phyloP scores from a whole-genome alignment of 805 yeast genomes.

The Kockiozyma suomiensis region DNA sequence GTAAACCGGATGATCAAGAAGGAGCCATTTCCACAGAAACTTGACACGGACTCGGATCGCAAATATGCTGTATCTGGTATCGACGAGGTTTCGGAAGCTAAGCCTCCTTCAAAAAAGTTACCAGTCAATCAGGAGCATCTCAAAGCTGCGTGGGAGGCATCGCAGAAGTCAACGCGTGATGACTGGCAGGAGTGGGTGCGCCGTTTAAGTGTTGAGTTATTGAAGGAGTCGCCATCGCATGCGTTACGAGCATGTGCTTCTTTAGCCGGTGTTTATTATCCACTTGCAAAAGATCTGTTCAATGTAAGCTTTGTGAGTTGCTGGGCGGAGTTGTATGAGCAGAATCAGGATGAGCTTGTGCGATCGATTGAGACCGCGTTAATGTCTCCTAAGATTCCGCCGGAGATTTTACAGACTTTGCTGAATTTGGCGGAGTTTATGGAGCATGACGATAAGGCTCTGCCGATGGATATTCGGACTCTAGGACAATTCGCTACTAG shows the following conservation, averaged over 20 bases:
- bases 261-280: conserved; percentile 82
- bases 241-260: conserved; percentile 91
- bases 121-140: conserved; percentile 67
- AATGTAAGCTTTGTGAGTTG: conserved; percentile 94
- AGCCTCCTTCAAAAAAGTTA: conserved; percentile 69
- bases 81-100: conserved; percentile 62
- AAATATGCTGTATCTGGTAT: conserved; percentile 50
- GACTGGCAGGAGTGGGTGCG: conserved; percentile 99
- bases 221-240: conserved; percentile 92
- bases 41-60: conserved; percentile 60
- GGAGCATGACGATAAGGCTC: conserved; percentile 95
- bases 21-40: conserved; percentile 80
- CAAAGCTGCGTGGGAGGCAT: conserved; percentile 88
- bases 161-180: conserved; percentile 83
- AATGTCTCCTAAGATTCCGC: conserved; percentile 88
- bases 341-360: conserved; percentile 85
- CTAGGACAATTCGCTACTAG: conserved; percentile 91
- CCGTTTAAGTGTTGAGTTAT: conserved; percentile 76
- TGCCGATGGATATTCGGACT: conserved; percentile 88
- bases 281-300: conserved; percentile 86
- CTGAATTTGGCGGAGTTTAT: conserved; percentile 90
- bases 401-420: conserved; percentile 89
- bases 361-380: conserved; percentile 83
- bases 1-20: conserved; percentile 76
- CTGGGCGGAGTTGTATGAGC: conserved; percentile 89